A percentile compares a stretch with the other conserved stretches of the same genome.
These are phyloP conservation scores for Pythium grandisporangium DNA, from an alignment of 352 stramenopile genomes.

Conservation along the genomic window DNA sequence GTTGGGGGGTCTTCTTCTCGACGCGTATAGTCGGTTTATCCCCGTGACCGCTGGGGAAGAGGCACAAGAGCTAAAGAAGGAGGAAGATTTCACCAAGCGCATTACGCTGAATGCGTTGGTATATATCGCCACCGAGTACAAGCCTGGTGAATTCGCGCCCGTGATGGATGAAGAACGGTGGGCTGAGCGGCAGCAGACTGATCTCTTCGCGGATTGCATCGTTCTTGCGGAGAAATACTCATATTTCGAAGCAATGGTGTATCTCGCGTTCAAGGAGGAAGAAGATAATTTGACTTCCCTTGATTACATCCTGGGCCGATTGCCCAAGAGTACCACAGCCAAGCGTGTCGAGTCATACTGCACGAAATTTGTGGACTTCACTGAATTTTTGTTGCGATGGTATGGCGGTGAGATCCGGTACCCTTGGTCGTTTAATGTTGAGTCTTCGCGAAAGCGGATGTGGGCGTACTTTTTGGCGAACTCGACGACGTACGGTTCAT, in stretches of 20 bases:
- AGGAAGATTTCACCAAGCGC: conserved; percentile 46
- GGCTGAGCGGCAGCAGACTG: conserved; percentile 28
- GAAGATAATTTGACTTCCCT: conserved; percentile 42
- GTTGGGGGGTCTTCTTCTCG: conserved; percentile 39
- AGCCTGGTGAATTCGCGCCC: conserved; percentile 5
- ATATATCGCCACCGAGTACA: conserved; percentile 42
- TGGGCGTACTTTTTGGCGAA: conserved; percentile 57
- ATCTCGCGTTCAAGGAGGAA: conserved; percentile 55
- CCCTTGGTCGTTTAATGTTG: conserved; percentile 38
- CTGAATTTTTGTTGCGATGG: conserved; percentile 66
- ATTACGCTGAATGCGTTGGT: conserved; percentile 63
- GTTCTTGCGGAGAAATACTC: conserved; percentile 52
- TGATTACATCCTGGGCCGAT: conserved; percentile 61
- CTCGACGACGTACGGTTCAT: conserved; percentile 41
- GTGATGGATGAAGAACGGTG: conserved; percentile 18
- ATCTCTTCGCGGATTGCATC: conserved; percentile 48
- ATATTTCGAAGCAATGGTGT: conserved; percentile 84
- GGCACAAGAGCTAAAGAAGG: conserved; percentile 50
- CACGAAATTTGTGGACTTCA: conserved; percentile 39
- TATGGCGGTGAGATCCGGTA: conserved; percentile 60
- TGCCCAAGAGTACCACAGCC: conserved; percentile 31
- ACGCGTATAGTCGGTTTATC: conserved; percentile 45
- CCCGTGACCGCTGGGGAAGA: conserved; percentile 23
- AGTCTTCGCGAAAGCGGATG: conserved; percentile 23
- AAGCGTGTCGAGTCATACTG: conserved; percentile 66